Evolutionary conservation across 2,329 filamentous ascomycete genomes (phyloP).

Genomic region (Colletotrichum filicis): DNA sequence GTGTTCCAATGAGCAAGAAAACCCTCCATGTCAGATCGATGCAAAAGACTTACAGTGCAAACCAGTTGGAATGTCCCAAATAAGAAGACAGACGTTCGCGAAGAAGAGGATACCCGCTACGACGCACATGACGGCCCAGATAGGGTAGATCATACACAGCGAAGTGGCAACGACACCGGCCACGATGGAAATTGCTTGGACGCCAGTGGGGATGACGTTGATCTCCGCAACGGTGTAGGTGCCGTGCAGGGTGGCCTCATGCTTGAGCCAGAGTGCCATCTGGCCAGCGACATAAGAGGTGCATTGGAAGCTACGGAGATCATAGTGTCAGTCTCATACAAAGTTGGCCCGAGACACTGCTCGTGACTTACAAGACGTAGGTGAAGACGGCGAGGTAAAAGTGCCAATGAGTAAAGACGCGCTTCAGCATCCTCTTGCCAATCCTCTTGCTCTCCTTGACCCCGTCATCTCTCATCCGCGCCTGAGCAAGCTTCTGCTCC

Average conservation of each 20-base stretch:
- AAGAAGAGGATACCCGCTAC: constrained; percentile 35
- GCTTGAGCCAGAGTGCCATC: constrained; percentile 37
- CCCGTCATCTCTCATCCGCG: constrained; percentile 40
- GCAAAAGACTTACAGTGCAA: constrained; percentile 18
- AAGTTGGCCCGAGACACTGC: too few relatives aligned
- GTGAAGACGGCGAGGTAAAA: constrained; percentile 40
- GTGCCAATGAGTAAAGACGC: constrained; percentile 42
- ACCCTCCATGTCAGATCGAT: too few relatives aligned
- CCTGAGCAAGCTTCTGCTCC: constrained; percentile 45
- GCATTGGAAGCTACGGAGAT: constrained; percentile 25
- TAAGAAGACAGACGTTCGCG: constrained; percentile 29
- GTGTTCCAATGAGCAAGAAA: neutral
- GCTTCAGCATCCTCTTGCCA: constrained; percentile 40
- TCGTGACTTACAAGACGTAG: constrained; percentile 36
- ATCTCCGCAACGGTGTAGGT: constrained; percentile 31
- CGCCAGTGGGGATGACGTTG: constrained; percentile 35
- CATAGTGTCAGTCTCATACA: too few relatives aligned
- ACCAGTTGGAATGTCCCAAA: constrained; percentile 35
- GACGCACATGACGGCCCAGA: constrained; percentile 41
- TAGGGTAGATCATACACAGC: constrained; percentile 44
- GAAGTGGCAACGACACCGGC: constrained; percentile 38
- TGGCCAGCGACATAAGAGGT: constrained; percentile 35
- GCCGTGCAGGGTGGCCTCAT: constrained; percentile 34
- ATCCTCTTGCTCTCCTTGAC: constrained; percentile 36
- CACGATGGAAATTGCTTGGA: constrained; percentile 39